Evolutionary conservation across 2,329 filamentous ascomycete genomes (phyloP), one percentile per base, ranked within the genome.

Genomic region (Penicillium crustosum): DNA sequence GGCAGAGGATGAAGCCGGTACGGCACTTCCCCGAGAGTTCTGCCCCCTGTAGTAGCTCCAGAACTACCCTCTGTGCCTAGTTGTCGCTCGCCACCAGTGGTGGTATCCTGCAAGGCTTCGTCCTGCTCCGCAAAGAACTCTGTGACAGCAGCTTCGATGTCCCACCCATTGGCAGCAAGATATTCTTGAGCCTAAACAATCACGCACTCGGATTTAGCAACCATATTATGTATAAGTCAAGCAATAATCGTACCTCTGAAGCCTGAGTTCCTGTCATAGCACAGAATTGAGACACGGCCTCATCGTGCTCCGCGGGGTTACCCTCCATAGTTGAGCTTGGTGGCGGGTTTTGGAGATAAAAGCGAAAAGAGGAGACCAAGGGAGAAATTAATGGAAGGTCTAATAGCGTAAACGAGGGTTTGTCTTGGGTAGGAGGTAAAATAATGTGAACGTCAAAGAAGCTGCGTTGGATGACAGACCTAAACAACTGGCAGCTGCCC

Each of bases 121-220:
- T 78, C 71, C 61, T 79, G 77, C 58, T 78, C 76, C 35, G 76
- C 74, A 69, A 85, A 90, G 76, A 82, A 89, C 50, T 85, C 82
- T 31, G 84, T 81, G 53, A 84, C 82, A 17, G 88, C 88, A 10
- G 80, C 77, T 63, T 83, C 79, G 43, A 90, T 76, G 67, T 91
- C 83, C 87, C 89, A 91, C 62, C 82, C 77, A 67, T 83, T 86
- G 36, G 82, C 81, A 23, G 80, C 78, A 8, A 93, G 84, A 64
- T 89, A 89, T 60, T 87, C 81, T 55, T 80, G 80, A 47, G 89
- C 89, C 89, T 92, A 61, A 1, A 31, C 31, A 27, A 29, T 10
- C 23, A 55, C 17, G 10, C 29, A 3, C 4, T 27, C 5, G 8
- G 33, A 19, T 38, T 52, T 21, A 57, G 55, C 51, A 31, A 60